Base-by-base conservation (phyloP, 1,284 basidiomycete species). In the Boletus semigastroideus region DNA sequence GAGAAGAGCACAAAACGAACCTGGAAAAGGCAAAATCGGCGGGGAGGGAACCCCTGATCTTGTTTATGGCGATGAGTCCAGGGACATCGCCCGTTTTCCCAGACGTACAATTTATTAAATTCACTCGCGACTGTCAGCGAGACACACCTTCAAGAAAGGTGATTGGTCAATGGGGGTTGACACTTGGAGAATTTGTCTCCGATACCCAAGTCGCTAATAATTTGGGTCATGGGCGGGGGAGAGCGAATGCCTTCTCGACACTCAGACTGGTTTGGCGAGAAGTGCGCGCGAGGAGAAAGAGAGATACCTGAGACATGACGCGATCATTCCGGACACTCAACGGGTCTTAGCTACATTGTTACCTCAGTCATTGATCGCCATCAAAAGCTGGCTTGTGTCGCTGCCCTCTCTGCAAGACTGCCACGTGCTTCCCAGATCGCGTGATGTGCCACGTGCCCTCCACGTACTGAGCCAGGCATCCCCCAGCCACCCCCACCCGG, bases 401-500 rank as follows among this genome's bases (percentile, higher is more conserved):
- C 83, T 44, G 80, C 83, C 52, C 87, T 72, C 63, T 92, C 87
- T 33, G 86, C 86, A 52, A 90, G 61, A 59, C 86, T 89, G 0
- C 89, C 88, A 50, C 88, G 74, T 16, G 86, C 81, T 59, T 85
- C 84, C 89, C 87, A 92, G 40, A 70, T 74, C 27, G 49, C 72
- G 67, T 68, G 79, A 74, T 52, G 28, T 36, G 28, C 17, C 64
- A 40, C 53, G 65, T 42, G 52, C 41, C 6, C 59, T 62, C 33
- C 60, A 60, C 28, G 59, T 61, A 14, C 69, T 72, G 5, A 5
- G 4, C 13, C 16, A 8, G 75, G 63, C 13, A 61, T 62, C 1
- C 94, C 94, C 91, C 91, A 98, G 1, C 86, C 95, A 4, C 95
- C 95, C 6, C 92, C 95, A 2, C 95, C 95, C 1, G 94, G 95